Percentiles rank a stretch among this genome's conserved stretches.
Conservation (phyloP, 306 rosid genomes). For the Herpetospermum pedunculosum region DNA sequence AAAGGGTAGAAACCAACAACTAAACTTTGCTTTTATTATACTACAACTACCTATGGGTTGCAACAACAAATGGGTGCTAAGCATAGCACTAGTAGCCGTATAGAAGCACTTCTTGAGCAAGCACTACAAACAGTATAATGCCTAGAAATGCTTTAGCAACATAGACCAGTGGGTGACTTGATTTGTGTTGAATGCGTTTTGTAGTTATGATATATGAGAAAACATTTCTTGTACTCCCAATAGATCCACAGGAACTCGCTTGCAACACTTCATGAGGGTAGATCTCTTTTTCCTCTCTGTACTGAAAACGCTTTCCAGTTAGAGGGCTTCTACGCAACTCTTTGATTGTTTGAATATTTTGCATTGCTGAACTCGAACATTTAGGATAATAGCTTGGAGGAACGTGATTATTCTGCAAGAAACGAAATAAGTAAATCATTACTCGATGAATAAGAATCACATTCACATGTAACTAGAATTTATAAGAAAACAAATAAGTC, state of each 20-base stretch:
- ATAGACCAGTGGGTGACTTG: conserved; percentile 25
- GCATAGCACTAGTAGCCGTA: conserved; percentile 12
- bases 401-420: conserved; percentile 16
- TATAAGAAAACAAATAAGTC: neutral
- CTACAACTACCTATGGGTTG: no score
- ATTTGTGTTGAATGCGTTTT: conserved; percentile 12
- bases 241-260: neutral
- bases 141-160: conserved; percentile 15
- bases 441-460: neutral
- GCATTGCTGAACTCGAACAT: neutral
- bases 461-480: neutral
- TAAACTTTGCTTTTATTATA: no score
- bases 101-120: conserved; percentile 19
- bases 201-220: conserved; percentile 22
- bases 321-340: conserved; percentile 6
- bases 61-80: neutral
- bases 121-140: conserved; percentile 11
- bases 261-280: neutral
- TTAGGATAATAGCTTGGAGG: neutral
- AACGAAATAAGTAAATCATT: neutral
- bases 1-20: neutral
- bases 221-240: conserved; percentile 7
- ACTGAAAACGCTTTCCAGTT: neutral
- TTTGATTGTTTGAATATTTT: neutral
- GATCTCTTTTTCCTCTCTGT: neutral